These are phyloP conservation scores for Mycena filopes DNA, from an alignment of 768 basidiomycete species.

Conservation along the genomic window DNA sequence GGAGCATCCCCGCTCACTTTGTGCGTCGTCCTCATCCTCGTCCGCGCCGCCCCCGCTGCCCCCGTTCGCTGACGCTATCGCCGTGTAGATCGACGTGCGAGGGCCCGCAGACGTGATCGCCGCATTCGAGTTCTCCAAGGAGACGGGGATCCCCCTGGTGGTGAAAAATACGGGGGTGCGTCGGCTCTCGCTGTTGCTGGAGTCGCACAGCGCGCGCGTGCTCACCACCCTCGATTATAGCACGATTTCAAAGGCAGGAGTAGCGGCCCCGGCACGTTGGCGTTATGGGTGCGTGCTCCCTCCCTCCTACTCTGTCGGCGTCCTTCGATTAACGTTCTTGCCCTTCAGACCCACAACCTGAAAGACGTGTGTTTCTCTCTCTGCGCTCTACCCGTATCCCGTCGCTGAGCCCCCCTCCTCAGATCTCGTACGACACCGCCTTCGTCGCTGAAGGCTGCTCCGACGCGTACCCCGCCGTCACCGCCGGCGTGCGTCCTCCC, in stretches of 20 bases:
- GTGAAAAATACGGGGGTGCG: constrained; percentile 65
- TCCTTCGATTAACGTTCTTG: background rate
- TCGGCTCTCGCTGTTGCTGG: background rate
- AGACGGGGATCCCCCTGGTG: constrained; percentile 52
- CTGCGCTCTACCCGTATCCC: background rate
- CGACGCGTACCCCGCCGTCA: constrained; percentile 43
- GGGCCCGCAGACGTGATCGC: constrained; percentile 51
- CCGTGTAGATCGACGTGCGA: constrained; percentile 53
- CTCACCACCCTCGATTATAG: constrained; percentile 35
- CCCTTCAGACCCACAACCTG: constrained; percentile 51
- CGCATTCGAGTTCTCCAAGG: constrained; percentile 56
- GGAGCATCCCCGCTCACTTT: constrained; percentile 52
- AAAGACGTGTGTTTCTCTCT: constrained; percentile 43
- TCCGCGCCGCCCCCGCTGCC: background rate
- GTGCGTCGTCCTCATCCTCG: constrained; percentile 40
- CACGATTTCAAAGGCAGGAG: constrained; percentile 63
- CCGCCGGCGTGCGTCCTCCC: constrained; percentile 47
- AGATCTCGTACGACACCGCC: constrained; percentile 48
- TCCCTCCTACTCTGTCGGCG: background rate
- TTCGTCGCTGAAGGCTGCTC: constrained; percentile 52
- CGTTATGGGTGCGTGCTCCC: constrained; percentile 52
- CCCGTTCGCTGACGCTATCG: constrained; percentile 19
- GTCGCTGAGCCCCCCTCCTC: background rate
- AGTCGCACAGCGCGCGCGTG: background rate
- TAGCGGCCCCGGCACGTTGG: constrained; percentile 54